Evolutionary conservation across 441 rosid genomes (phyloP), one percentile per base, ranked within the genome.

Genomic region (Adansonia madagascariensis): DNA sequence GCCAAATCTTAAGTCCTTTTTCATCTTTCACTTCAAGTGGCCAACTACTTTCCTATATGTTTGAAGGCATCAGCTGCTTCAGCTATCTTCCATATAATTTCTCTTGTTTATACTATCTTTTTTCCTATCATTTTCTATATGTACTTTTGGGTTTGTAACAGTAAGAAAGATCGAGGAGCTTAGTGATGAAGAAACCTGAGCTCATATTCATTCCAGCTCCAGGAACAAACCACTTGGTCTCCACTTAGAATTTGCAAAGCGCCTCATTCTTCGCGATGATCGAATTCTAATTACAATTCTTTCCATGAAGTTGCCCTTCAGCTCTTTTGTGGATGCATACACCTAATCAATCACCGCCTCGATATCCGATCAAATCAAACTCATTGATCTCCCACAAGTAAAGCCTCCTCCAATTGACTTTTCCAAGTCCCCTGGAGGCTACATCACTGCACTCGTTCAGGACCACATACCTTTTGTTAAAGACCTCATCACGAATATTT

Each of bases 141-240:
- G 46, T 6, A 43, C 8, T 43, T 43, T 43, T 43, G 46, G 46
- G 46, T 43, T 43, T 43, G 46, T 60, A 0, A 39, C 24, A 35
- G 8, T 6, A 17, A 43, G 64, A 78, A 71, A 17, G 35, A 78
- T 1, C 20, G 6, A 27, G 24, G 35, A 80, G 67, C 75, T 12
- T n/a, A 69, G 76, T 50, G 55, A 86, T 67, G 84, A 71, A 75
- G 77, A 78, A 81, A 77, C 77, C 77, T 35, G 89, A 90, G 83
- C 84, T 90, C 31, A 82, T 91, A 47, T 86, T 89, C 71, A 43
- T 89, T n/a, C 90, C 93, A 44, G 49, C 74, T 3, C 89, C 93
- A 0, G 81, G 78, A 2, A 70, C 81, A 2, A 89, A 92, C 66
- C 92, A 93, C 86, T 47, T 86, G 24, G 82, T 82, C 35, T 83